Conservation (phyloP, 768 basidiomycete genomes). For the Lactarius akahatsu region DNA sequence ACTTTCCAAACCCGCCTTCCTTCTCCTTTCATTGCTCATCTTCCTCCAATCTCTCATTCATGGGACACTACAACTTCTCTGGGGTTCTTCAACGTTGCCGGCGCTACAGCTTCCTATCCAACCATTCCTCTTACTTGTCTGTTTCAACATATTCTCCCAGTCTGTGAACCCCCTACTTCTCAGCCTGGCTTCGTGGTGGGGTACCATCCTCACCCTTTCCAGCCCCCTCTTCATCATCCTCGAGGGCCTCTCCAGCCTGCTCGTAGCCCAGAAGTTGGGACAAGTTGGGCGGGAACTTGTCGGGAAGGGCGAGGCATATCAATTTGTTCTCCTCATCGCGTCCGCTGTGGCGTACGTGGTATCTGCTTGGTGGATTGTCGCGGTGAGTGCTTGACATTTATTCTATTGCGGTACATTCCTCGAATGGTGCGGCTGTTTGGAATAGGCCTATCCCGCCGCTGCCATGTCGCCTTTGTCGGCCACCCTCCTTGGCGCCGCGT, state of each 20-base stretch:
- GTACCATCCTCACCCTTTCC: conserved; percentile 61
- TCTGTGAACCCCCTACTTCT: conserved; percentile 57
- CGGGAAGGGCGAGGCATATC: conserved; percentile 69
- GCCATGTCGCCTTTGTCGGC: conserved; percentile 85
- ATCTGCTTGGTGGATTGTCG: conserved; percentile 85
- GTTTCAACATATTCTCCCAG: conserved; percentile 80
- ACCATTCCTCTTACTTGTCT: conserved; percentile 80
- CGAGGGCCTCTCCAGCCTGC: conserved; percentile 81
- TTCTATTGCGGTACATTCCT: neutral
- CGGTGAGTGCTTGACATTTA: conserved; percentile 46
- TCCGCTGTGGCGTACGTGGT: conserved; percentile 78
- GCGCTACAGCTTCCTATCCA: conserved; percentile 85
- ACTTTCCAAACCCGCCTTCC: conserved; percentile 74
- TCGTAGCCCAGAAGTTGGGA: conserved; percentile 79
- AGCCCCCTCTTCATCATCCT: conserved; percentile 78
- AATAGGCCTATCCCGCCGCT: conserved; percentile 76
- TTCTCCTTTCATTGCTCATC: conserved; percentile 75
- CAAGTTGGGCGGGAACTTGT: conserved; percentile 73
- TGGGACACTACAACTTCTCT: conserved; percentile 71
- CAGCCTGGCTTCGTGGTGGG: conserved; percentile 69
- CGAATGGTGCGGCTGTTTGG: neutral
- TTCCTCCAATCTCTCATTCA: conserved; percentile 77
- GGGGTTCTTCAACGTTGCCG: conserved; percentile 68
- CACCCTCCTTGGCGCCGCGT: conserved; percentile 81
- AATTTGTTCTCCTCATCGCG: conserved; percentile 72